Base-by-base conservation (phyloP, 768 basidiomycete genomes). In the Lactifluus pinguis region DNA sequence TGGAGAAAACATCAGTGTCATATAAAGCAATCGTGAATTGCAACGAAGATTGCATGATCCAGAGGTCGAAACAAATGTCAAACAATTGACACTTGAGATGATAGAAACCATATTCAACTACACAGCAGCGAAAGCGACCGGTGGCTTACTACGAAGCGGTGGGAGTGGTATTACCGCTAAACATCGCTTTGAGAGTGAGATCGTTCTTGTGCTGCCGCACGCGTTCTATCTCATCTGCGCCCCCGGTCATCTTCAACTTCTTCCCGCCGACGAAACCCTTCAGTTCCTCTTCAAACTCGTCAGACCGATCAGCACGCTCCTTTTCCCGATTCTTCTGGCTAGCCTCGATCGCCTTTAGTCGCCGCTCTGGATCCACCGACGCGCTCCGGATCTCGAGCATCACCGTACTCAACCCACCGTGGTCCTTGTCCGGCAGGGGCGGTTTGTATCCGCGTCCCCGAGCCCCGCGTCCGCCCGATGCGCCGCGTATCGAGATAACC, bases 231-330 rank as follows among this genome's bases (percentile, higher is more conserved):
- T 95, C 92, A 72, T 95, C 92, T 25, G 92, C 88, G 14, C 93
- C 95, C 30, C 95, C 95, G 17, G 95, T 99, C 89, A 93, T 87
- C 79, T 84, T 91, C 71, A 99, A 74, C 76, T 88, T 94, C 79
- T 89, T 89, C 62, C 85, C 83, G 4, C 76, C 80, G 55, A 99
- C 94, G 73, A 98, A 98, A 4, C 89, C 92, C 49, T 75, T 73
- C 66, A 99, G 70, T 76, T 98, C 95, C 14, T 79, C 77, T 66
- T 92, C 83, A 72, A 98, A 84, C 66, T 91, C 92, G 71, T 97
- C 92, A 48, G 86, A 80, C 60, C 83, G 79, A 51, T 72, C 77
- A 21, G 84, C 84, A 19, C 86, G 74, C 71, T 94, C 89, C 73
- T 82, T 84, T 74, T 92, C 81, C 55, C 95, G 74, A 62, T 77